Base-by-base conservation (phyloP, 2,329 filamentous ascomycete genomes). In the Aspergillus hortae region DNA sequence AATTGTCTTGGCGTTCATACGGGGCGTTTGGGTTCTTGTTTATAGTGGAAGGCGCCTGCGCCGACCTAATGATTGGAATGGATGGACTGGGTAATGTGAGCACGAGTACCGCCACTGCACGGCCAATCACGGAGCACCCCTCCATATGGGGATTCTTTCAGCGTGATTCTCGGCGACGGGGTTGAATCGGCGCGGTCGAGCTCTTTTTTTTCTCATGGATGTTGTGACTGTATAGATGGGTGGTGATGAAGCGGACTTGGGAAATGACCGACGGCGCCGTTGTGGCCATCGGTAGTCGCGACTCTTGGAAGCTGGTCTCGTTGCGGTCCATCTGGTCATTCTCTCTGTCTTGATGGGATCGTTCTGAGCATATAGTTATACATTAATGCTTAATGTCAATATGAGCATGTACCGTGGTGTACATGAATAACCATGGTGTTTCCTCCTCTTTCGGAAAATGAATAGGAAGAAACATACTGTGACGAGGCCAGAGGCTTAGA, bases 381-480 rank as follows among this genome's bases (percentile, higher is more conserved):
- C 19, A 51, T 30, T 60, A 63, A 63, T 63, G 56, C 43, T 59
- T 61, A 62, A 64, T 65, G 53, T 59, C 54, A 60, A 61, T 21
- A 21, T 43, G 40, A 43, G 11, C 40, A 21, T 25, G 21, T 43
- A 30, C 27, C 27, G 27, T 11, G 27, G 27, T 30, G 27, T 30
- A 30, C 27, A 30, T 30, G 27, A 30, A 30, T 30, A 7, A 30
- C 27, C 27, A 30, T 10, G 27, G 6, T 30, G 27, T 9, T 30
- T 30, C 7, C 7, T 9, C 25, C 25, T 27, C 27, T 30, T 30
- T 30, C 3, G 27, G 27, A 21, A 21, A 23, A 12, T 10, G 19
- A 21, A 21, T 12, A n/a, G 17, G 11, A 42, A 17, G 15, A 38
- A 38, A 6, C 35, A n/a, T 6, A 38, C n/a, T 12, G 5, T 17